Base-by-base conservation (phyloP, 2,329 filamentous ascomycete species). In the Aureobasidium musti region DNA sequence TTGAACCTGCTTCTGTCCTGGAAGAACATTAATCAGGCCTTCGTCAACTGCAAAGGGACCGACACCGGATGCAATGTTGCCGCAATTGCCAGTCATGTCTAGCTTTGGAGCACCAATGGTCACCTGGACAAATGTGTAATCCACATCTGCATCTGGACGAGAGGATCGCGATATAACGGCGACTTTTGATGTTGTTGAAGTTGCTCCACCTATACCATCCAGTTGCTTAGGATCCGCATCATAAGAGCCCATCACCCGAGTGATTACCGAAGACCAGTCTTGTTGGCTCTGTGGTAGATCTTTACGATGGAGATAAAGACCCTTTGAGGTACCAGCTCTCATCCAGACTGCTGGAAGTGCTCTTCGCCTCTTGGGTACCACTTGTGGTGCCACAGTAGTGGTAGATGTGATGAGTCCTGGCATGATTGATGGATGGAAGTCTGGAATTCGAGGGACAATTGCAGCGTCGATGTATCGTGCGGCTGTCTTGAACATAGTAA, bases 241-340 rank as follows among this genome's bases (percentile, higher is more conserved):
- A 14, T 70, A 66, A 1, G 74, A 77, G 2, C 76, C 76, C 73
- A 77, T 75, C 0, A 72, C 73, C 5, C 73, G 72, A n/a, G 76
- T 68, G 3, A 78, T 67, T 30, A 77, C 73, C 0, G 73, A 69
- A 1, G 67, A 71, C 76, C 75, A 76, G 21, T 70, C 68, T 17
- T 72, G 61, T 23, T 68, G 56, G 6, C 72, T 71, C 2, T 49
- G 35, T 2, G 75, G 76, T 7, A 78, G 73, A 50, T 77, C 68
- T 57, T 75, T 72, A 28, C 71, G 69, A 28, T 79, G 77, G 10
- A 79, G 70, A 67, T 78, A 80, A 2, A 79, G 74, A 3, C 78
- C 78, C 63, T 79, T 79, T 3, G 76, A 78, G 8, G 77, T 78
- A 35, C 76, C 76, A 26, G 77, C 75, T 63, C 77, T 70, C 77